A percentile compares a stretch with the other conserved stretches of the same genome.
phyloP scores from a whole-genome alignment of 1,284 basidiomycete genomes.

The Cryptococcus floricola region DNA sequence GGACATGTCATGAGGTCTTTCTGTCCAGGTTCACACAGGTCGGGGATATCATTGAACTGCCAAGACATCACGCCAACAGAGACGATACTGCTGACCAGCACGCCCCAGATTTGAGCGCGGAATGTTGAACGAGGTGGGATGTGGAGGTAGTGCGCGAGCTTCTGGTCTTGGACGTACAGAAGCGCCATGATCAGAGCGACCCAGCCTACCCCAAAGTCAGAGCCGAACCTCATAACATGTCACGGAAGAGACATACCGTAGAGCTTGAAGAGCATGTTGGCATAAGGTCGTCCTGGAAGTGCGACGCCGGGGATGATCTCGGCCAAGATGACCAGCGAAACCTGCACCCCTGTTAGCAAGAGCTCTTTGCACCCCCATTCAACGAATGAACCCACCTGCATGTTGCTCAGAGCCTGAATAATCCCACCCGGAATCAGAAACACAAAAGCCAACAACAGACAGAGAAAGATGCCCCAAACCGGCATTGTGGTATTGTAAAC shows the following conservation, averaged over 20 bases:
- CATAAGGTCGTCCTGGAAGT: slow-evolving; percentile 55
- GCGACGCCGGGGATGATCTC: slow-evolving; percentile 1
- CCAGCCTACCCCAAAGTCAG: slow-evolving; percentile 4
- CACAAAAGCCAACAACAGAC: slow-evolving; percentile 49
- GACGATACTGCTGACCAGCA: slow-evolving; percentile 13
- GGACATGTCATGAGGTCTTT: slow-evolving; percentile 21
- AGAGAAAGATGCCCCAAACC: slow-evolving; percentile 55
- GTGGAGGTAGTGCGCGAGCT: slow-evolving; percentile 53
- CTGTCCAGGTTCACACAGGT: slow-evolving; percentile 13
- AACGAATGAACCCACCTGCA: slow-evolving; percentile 5
- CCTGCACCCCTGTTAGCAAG: not conserved
- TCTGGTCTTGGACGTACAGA: slow-evolving; percentile 54
- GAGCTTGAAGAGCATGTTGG: slow-evolving; percentile 63
- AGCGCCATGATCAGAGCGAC: slow-evolving; percentile 46
- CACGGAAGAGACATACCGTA: not conserved
- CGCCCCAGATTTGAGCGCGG: slow-evolving; percentile 14
- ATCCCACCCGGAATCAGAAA: slow-evolving; percentile 57
- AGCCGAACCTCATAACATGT: not conserved
- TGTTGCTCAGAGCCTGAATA: slow-evolving; percentile 54
- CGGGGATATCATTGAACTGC: slow-evolving; percentile 15
- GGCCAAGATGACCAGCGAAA: slow-evolving; percentile 10
- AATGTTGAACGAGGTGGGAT: slow-evolving; percentile 20
- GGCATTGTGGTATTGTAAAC: slow-evolving; percentile 63
- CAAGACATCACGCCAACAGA: slow-evolving; percentile 14
- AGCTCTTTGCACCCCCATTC: not conserved